phyloP scores from a whole-genome alignment of 2,329 filamentous ascomycete genomes.

The Microcera coccophila region DNA sequence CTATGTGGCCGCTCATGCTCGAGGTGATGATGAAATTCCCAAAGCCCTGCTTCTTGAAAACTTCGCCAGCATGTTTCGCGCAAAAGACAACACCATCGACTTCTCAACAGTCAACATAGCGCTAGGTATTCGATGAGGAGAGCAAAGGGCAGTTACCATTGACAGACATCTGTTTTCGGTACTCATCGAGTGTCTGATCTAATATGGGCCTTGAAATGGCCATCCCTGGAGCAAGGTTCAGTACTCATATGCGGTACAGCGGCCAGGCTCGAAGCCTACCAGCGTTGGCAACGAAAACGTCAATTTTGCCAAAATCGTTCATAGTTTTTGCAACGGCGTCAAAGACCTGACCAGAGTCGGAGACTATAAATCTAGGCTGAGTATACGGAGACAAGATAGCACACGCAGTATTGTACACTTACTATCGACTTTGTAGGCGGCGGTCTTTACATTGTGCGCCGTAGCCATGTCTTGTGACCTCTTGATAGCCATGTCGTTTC shows the following conservation, averaged over 20 bases:
- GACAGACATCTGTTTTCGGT: background rate
- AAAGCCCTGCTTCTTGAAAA: constrained; percentile 60
- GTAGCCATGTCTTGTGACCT: constrained; percentile 62
- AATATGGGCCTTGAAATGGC: background rate
- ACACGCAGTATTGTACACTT: too few relatives aligned
- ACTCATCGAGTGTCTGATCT: background rate
- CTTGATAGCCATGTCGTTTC: constrained; percentile 63
- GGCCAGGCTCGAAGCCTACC: constrained; percentile 52
- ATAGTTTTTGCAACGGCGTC: constrained; percentile 59
- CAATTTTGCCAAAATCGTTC: constrained; percentile 68
- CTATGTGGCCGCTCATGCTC: constrained; percentile 67
- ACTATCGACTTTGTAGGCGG: constrained; percentile 58
- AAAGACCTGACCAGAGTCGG: constrained; percentile 49
- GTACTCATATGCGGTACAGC: background rate
- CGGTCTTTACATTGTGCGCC: constrained; percentile 64
- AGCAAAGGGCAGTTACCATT: constrained; percentile 60
- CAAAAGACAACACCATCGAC: constrained; percentile 66
- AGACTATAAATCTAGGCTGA: too few relatives aligned
- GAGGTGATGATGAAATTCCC: constrained; percentile 67
- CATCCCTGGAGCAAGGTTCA: background rate
- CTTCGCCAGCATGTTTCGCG: constrained; percentile 58
- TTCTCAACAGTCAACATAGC: constrained; percentile 59
- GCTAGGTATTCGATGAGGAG: constrained; percentile 63
- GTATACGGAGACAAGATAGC: too few relatives aligned
- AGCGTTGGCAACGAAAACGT: constrained; percentile 76